A percentile compares a stretch with the other conserved stretches of the same genome.
phyloP scores from a whole-genome alignment of 2,329 filamentous ascomycete genomes.

The Leptographium lundbergii region DNA sequence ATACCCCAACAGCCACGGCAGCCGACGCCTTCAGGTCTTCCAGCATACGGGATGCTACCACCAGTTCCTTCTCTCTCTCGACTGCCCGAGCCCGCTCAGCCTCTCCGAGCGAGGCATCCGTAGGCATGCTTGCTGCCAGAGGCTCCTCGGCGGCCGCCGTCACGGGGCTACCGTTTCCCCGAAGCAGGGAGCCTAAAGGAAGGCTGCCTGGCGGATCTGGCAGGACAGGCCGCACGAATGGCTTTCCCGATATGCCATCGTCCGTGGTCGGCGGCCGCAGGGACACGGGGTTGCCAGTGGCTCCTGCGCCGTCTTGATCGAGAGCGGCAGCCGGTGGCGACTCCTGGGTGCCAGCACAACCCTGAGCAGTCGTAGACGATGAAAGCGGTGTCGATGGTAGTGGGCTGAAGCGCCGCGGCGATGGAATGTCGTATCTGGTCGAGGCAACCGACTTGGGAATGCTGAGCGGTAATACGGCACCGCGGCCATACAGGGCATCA shows the following conservation, averaged over 20 bases:
- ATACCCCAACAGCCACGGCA: slow-evolving; percentile 74
- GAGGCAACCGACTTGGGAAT: neutral
- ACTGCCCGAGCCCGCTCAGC: neutral
- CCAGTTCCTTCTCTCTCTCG: neutral
- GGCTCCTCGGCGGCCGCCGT: neutral
- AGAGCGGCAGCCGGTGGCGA: neutral
- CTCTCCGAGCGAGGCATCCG: neutral
- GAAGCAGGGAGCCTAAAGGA: slow-evolving; percentile 15
- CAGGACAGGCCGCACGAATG: slow-evolving; percentile 35
- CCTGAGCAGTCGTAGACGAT: neutral
- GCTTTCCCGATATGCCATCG: slow-evolving; percentile 42
- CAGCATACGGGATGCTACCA: neutral
- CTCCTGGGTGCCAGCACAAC: neutral
- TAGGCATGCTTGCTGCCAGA: neutral
- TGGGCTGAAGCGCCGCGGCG: neutral
- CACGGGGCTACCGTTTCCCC: slow-evolving; percentile 4
- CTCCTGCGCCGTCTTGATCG: neutral
- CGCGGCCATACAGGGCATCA: neutral
- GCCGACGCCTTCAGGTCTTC: slow-evolving; percentile 11
- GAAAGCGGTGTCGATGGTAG: neutral
- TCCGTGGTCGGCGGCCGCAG: slow-evolving; percentile 20
- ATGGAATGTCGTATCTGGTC: neutral
- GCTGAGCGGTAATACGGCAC: neutral
- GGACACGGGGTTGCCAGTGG: neutral
- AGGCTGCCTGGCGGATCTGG: slow-evolving; percentile 18